Percentiles rank a stretch among this genome's conserved stretches.
phyloP scores from a whole-genome alignment of 441 rosid species.

The Melianthus villosus region DNA sequence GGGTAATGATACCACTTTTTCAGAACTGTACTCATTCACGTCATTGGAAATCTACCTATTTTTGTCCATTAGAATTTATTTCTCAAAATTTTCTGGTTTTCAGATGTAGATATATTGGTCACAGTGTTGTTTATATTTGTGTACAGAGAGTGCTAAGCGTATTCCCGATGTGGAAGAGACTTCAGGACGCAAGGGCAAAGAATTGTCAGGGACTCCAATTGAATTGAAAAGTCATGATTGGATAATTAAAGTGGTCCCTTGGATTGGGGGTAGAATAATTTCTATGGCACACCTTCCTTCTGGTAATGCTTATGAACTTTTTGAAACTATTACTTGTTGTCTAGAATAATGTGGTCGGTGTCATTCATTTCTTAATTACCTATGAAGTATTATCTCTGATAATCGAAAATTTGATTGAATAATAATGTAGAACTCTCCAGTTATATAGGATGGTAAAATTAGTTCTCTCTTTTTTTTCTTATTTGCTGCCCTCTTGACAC shows the following conservation, averaged over 20 bases:
- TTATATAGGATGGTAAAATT: no score
- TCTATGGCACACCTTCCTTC: slow-evolving; percentile 86
- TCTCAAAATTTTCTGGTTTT: no score
- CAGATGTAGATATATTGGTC: no score
- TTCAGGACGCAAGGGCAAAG: slow-evolving; percentile 45
- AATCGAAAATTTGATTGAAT: no score
- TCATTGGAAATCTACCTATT: not conserved
- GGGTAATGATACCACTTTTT: slow-evolving; percentile 45
- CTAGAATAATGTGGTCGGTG: no score
- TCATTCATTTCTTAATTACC: no score
- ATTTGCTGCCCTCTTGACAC: no score
- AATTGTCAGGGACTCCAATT: slow-evolving; percentile 45
- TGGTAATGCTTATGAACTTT: slow-evolving; percentile 26
- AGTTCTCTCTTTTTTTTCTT: no score
- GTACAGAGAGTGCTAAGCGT: slow-evolving; percentile 42
- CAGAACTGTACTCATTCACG: no score
- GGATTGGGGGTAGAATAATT: slow-evolving; percentile 89
- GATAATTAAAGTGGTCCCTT: slow-evolving; percentile 63
- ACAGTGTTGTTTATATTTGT: slow-evolving; percentile 4
- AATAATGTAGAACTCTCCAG: no score
- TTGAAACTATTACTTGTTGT: not conserved
- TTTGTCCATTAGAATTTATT: not conserved
- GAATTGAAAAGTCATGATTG: slow-evolving; percentile 60
- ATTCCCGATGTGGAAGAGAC: slow-evolving; percentile 45
- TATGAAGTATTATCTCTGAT: no score